Evolutionary conservation across 306 rosid genomes (phyloP), one percentile per base, ranked within the genome.

Genomic region (Ochetophila trinervis): DNA sequence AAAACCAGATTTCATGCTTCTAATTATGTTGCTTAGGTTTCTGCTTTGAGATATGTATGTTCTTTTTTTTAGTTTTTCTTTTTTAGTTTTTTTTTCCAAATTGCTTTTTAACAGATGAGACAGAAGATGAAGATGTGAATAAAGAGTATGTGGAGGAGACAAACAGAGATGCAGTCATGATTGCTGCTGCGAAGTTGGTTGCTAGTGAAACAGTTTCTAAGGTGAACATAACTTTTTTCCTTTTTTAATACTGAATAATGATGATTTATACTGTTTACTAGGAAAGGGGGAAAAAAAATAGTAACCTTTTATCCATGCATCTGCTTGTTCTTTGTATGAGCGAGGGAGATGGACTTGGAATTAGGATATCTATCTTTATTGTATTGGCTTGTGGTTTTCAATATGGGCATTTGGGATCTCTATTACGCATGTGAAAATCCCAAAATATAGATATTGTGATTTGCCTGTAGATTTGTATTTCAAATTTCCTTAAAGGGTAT

Each of bases 131-230:
- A 56, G 89, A 79, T 60, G 80, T 44, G 48, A 87, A 83, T 74
- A 87, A 76, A 70, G 98, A 86, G 74, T 93, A 85, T 68, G 60
- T 71, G 64, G 98, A 84, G 85, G 97, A 89, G 73, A 84, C 80
- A 69, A 86, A 89, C 69, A 85, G 83, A 75, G 95, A 83, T 78
- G 81, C 77, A 54, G 79, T 87, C 67, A 84, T 93, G 87, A 74
- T 93, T 73, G 84, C 88, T 78, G 95, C 91, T 35, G 82, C 85
- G 59, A 86, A 84, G 87, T 80, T 93, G 76, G 81, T 84, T 59
- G 78, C 80, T 74, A 60, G 34, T 40, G 86, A 83, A 75, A 70
- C 69, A 71, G 91, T 89, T 68, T 78, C 91, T 15, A 87, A 85
- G 98, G 98, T 87, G 76, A 76, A 47, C 49, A 65, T 60, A 6